Percentiles rank a stretch among this genome's conserved stretches.
phyloP scores from a whole-genome alignment of 2,329 filamentous ascomycete genomes.

The Phialophora macrospora region DNA sequence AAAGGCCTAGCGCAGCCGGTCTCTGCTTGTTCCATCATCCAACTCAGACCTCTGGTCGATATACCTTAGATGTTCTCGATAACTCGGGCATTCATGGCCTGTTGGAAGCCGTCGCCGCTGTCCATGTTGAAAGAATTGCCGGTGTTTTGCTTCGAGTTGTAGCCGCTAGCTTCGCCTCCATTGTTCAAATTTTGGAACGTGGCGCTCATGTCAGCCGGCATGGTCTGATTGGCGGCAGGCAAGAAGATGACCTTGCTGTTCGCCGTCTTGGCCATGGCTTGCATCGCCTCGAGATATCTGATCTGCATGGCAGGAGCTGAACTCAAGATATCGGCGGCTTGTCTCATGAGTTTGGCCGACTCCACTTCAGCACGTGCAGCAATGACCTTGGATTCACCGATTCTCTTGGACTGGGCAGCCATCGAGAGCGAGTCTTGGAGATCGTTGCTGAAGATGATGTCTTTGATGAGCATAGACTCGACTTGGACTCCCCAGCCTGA shows the following conservation, averaged over 20 bases:
- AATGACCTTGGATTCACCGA: conserved; percentile 98
- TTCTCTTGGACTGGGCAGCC: conserved; percentile 98
- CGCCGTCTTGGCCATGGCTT: conserved; percentile 93
- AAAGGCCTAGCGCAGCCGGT: background rate
- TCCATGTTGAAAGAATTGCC: conserved; percentile 46
- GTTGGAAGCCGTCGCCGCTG: conserved; percentile 69
- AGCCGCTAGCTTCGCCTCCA: conserved; percentile 61
- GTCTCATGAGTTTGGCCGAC: conserved; percentile 75
- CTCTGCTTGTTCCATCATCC: background rate
- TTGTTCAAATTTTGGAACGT: conserved; percentile 47
- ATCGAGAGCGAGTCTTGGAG: conserved; percentile 96
- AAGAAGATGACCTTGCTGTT: conserved; percentile 88
- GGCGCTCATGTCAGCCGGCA: conserved; percentile 56
- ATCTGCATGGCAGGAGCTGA: conserved; percentile 98
- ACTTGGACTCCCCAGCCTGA: conserved; percentile 93
- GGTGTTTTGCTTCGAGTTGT: conserved; percentile 45
- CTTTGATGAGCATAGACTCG: conserved; percentile 98
- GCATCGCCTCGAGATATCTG: conserved; percentile 97
- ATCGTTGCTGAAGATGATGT: conserved; percentile 95
- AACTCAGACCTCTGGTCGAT: background rate
- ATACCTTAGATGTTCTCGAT: conserved; percentile 78
- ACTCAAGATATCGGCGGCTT: conserved; percentile 90
- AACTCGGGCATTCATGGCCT: conserved; percentile 78
- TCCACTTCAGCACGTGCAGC: conserved; percentile 96
- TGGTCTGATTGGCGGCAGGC: conserved; percentile 67